Evolutionary conservation across 805 yeast genomes (phyloP), one percentile per base, ranked within the genome.

Genomic region (Yarrowia yakushimensis): DNA sequence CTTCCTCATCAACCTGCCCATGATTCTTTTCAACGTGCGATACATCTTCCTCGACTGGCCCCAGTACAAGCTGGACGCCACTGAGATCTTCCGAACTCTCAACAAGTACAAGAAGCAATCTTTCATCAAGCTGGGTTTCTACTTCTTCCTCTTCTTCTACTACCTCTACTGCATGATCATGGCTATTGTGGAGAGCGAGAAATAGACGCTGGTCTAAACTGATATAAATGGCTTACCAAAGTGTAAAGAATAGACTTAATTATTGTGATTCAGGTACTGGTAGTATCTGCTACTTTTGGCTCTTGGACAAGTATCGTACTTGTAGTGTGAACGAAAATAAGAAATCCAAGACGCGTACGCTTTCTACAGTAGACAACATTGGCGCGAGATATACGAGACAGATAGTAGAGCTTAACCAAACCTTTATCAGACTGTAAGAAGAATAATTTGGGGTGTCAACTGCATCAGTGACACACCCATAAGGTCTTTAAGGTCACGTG

Each of bases 1-100:
- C 22, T 87, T 94, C 74, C 76, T 93, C 71, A 75, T 94, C 73
- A 92, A 92, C 77, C 76, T 88, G 67, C 98, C 98, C 55, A 78
- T 94, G 66, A 76, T 90, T 60, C 94, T 90, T 34, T 91, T 80
- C 81, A 93, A 93, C 74, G 84, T 79, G 64, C 86, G 88, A 78
- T 43, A 59, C 54, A 88, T 89, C 75, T 82, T 89, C 70, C 76
- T 86, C 76, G 85, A 82, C 69, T 55, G 61, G 61, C 90, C 90
- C 75, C 86, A 85, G 76, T 91, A 91, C 74, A 77, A 88, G 65
- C 83, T 94, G 72, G 99, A 93, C 76, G 98, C 99, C 64, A 93
- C 99, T 41, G 99, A 94, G 77, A 94, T 93, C 71, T 93, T 93
- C 79, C 86, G 98, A 80, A 92, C 97, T 33, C 82, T 93, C 70